These are phyloP conservation scores for Fomitiporia mediterranea DNA, from an alignment of 1,284 basidiomycete genomes.

Conservation along the genomic window DNA sequence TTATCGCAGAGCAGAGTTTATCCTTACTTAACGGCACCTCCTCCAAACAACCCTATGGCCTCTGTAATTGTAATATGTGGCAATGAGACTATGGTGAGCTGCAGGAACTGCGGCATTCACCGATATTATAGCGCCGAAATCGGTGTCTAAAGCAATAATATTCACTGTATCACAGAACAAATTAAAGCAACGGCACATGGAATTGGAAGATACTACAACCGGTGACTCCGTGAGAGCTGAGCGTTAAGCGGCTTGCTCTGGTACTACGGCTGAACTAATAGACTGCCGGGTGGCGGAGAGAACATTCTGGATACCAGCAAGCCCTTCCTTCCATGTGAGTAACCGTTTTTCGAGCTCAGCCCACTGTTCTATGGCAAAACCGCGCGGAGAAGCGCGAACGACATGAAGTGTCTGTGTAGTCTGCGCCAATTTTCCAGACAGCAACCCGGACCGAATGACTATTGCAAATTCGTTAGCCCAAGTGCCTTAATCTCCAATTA, in stretches of 20 bases:
- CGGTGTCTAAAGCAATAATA: too few species aligned
- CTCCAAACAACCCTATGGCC: too few species aligned
- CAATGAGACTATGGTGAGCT: too few species aligned
- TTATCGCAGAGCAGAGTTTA: too few species aligned
- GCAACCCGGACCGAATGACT: slow-evolving; percentile 83
- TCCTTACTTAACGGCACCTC: too few species aligned
- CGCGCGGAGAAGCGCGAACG: slow-evolving; percentile 70
- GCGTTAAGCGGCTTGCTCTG: slow-evolving; percentile 8
- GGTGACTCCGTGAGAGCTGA: too few species aligned
- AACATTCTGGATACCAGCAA: slow-evolving; percentile 64
- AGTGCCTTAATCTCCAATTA: neutral
- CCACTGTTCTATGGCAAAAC: slow-evolving; percentile 82
- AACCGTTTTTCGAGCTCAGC: slow-evolving; percentile 75
- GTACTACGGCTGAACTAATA: slow-evolving; percentile 29
- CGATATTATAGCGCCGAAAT: too few species aligned
- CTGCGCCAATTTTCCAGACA: slow-evolving; percentile 85
- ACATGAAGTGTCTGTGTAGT: slow-evolving; percentile 73
- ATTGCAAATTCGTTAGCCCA: slow-evolving; percentile 15
- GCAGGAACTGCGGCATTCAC: too few species aligned
- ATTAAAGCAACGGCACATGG: too few species aligned
- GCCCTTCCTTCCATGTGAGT: slow-evolving; percentile 73
- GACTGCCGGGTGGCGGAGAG: slow-evolving; percentile 57
- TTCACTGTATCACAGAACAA: too few species aligned
- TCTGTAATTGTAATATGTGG: too few species aligned
- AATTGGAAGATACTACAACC: too few species aligned